Evolutionary conservation across 345 rosid species (phyloP), one percentile per base, ranked within the genome.

Genomic region (Arabidopsis arenosa): DNA sequence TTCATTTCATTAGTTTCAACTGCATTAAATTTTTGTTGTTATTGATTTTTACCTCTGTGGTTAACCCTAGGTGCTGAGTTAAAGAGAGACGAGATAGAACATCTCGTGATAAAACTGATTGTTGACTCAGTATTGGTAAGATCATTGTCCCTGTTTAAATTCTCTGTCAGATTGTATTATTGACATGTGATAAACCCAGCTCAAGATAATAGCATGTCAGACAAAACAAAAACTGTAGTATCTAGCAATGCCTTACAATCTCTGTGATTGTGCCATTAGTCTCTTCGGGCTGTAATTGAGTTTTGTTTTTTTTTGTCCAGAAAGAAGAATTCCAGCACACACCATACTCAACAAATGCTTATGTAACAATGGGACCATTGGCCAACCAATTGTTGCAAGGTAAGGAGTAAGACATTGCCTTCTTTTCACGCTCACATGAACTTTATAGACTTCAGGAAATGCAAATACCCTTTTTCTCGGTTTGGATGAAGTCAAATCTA

Each of bases 291-390:
- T 11, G 56, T 39, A 28, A 13, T 3, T 37, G 45, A 49, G 68
- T 63, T 60, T 64, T 44, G 14, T 40, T 15, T 75, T 44, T 10
- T 28, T 5, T 79, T 5, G 15, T 82, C 84, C 68, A 92, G 98
- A 87, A 85, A 80, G 97, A 94, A 85, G 98, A 94, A 82, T 94
- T 87, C 70, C 97, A 86, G 78, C 98, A 94, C 86, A 90, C 97
- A 66, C 87, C 98, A 64, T 92, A 94, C 75, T 80, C 98, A 12
- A 94, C 98, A 68, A 94, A 92, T 82, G 93, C 97, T 69, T 94
- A 94, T 73, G 90, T 94, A 71, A 79, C 90, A 70, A 43, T 80
- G 56, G 98, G 98, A 79, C 96, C 95, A 9, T 76, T 89, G 80
- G 90, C 92, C 45, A 94, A 82, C 61, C 89, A 83, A 59, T 68